Base-by-base conservation (phyloP, 2,329 filamentous ascomycete species). In the Ascocoryne sarcoides region DNA sequence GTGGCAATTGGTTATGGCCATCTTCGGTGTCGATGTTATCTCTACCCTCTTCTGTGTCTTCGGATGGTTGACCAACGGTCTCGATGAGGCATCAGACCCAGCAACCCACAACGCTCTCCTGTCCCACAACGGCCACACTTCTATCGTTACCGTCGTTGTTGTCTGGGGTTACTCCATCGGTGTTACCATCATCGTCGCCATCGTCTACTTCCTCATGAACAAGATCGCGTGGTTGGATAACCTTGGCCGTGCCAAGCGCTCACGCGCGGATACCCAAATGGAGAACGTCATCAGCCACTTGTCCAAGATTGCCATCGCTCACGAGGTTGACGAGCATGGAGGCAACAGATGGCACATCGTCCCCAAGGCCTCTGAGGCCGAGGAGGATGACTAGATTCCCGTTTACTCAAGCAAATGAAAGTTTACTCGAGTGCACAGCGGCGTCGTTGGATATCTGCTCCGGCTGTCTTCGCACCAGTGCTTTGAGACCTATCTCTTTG, bases 11-110 rank as follows among this genome's bases (percentile, higher is more conserved):
- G 70, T 86, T 46, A 68, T 66, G 48, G 82, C 82, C 53, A 86
- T 86, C 61, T 67, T 82, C 51, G 69, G 74, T 60, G 82, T 87
- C 57, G 82, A 86, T 60, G 72, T 76, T 37, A 63, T 86, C 19
- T 76, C 82, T 28, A 85, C 82, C 42, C 68, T 86, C 57, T 87
- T 86, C 73, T 76, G 72, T 64, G 62, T 84, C 57, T 86, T 86
- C 66, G 82, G 82, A 44, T 86, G 82, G 81, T 66, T 87, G 52
- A 73, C 72, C 32, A 77, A 76, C 44, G 62, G 65, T 35, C 64
- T 37, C 32, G 63, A 60, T 34, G 58, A 60, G 59, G 51, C 41
- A 42, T 43, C 60, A 51, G 33, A 60, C 52, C 49, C 64, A 58
- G 32, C 49, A 40, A 61, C 60, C 37, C 36, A 56, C n/a, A 66